These are phyloP conservation scores for Hippophae rhamnoides DNA, from an alignment of 306 rosid genomes.

Conservation along the genomic window DNA sequence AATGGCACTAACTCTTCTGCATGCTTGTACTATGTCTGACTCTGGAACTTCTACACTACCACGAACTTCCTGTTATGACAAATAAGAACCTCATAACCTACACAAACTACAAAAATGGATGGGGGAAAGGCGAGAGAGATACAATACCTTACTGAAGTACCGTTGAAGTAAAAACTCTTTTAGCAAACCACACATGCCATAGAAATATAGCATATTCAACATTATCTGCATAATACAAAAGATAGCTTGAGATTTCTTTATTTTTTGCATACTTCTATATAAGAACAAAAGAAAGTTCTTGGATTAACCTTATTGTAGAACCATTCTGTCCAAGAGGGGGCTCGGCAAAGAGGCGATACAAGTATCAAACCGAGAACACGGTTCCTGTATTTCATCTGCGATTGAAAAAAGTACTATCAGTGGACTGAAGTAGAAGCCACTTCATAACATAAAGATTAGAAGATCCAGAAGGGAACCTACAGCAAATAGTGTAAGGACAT, in stretches of 20 bases:
- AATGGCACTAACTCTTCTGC: constrained; percentile 61
- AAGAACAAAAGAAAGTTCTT: neutral
- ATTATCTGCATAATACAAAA: constrained; percentile 45
- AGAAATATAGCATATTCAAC: constrained; percentile 68
- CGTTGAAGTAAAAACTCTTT: constrained; percentile 86
- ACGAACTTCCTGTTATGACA: constrained; percentile 56
- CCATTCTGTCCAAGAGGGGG: constrained; percentile 94
- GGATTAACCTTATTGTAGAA: constrained; percentile 68
- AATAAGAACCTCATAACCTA: constrained; percentile 11
- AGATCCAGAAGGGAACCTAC: constrained; percentile 38
- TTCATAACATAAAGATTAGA: constrained; percentile 1
- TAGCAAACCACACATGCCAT: constrained; percentile 74
- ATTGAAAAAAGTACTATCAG: constrained; percentile 14
- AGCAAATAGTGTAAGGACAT: constrained; percentile 69
- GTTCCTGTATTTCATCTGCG: constrained; percentile 73
- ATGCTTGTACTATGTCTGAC: constrained; percentile 87
- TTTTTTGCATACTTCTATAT: constrained; percentile 9
- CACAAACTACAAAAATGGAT: neutral
- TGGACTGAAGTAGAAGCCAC: neutral
- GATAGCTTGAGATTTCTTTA: constrained; percentile 8
- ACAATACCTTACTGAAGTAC: constrained; percentile 79
- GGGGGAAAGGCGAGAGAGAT: neutral
- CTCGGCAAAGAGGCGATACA: constrained; percentile 82
- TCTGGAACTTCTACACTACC: constrained; percentile 77
- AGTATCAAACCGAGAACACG: constrained; percentile 88